Conservation (phyloP, 2,329 filamentous ascomycete species). For the Tolypocladium ophioglossoides region DNA sequence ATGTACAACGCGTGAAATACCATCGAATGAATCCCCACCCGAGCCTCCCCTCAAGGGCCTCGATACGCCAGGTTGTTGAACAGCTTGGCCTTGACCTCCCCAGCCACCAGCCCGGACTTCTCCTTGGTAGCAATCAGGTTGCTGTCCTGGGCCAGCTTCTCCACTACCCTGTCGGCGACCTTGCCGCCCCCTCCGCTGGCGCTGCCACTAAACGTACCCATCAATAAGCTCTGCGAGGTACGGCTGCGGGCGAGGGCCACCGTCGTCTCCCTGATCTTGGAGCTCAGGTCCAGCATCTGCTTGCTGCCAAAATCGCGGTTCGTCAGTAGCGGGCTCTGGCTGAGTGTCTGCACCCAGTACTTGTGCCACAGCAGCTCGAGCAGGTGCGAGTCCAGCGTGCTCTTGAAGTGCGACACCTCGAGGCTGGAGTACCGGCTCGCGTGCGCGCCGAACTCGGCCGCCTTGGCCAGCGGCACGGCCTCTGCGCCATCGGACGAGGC, state of each 20-base stretch:
- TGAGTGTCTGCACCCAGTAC: conserved; percentile 96
- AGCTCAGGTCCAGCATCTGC: conserved; percentile 79
- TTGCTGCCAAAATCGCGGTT: conserved; percentile 90
- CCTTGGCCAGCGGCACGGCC: conserved; percentile 83
- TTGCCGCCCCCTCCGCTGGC: conserved; percentile 13
- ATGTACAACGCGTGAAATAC: background rate
- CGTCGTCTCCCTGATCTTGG: conserved; percentile 64
- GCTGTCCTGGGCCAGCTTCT: conserved; percentile 51
- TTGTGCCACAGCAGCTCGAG: conserved; percentile 94
- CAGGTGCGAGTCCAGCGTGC: conserved; percentile 75
- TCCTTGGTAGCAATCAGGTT: conserved; percentile 52
- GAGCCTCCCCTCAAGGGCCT: background rate
- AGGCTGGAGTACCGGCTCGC: conserved; percentile 83
- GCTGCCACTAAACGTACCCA: conserved; percentile 6
- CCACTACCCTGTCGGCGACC: conserved; percentile 35
- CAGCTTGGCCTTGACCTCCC: conserved; percentile 51
- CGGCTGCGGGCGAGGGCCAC: conserved; percentile 14
- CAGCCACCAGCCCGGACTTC: conserved; percentile 50
- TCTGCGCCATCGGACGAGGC: conserved; percentile 47
- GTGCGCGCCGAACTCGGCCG: conserved; percentile 91
- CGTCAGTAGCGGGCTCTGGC: conserved; percentile 78
- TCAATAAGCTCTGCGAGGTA: conserved; percentile 13
- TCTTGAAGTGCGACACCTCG: conserved; percentile 91
- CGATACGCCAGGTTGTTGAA: conserved; percentile 35
- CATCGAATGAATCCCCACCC: background rate